Evolutionary conservation across 169 alveolate genomes (phyloP).

Genomic region (Eimeria maxima): DNA sequence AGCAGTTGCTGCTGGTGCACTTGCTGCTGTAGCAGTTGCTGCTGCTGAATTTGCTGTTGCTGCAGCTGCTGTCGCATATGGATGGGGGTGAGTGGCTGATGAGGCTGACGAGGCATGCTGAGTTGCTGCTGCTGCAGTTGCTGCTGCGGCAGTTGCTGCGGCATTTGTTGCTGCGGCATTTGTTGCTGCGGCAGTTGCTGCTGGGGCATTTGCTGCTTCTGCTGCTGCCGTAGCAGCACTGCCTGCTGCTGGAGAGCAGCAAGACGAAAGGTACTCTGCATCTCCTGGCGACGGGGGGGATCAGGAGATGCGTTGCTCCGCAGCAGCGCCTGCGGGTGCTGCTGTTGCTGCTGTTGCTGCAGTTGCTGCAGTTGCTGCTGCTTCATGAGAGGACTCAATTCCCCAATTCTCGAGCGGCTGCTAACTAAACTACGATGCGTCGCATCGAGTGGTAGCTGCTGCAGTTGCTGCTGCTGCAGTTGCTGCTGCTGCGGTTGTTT

Average conservation of each 20-base stretch:
- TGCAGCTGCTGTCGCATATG: neutral
- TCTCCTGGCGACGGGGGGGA: too few relatives aligned
- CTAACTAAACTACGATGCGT: neutral
- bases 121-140: neutral
- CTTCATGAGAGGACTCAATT: neutral
- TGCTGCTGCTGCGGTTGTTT: too few relatives aligned
- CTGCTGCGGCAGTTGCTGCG: neutral
- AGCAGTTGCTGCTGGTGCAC: conserved; percentile 6
- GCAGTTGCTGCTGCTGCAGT: too few relatives aligned
- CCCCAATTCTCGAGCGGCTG: neutral
- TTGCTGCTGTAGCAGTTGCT: neutral
- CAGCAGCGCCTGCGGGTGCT: too few relatives aligned
- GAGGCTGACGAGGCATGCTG: neutral
- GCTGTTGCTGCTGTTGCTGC: neutral
- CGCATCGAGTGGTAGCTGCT: neutral
- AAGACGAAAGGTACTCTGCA: too few relatives aligned
- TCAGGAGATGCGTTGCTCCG: too few relatives aligned
- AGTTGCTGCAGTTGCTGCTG: neutral
- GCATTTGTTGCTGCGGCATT: neutral
- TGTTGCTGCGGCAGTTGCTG: neutral
- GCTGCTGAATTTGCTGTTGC: neutral
- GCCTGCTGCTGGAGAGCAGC: too few relatives aligned
- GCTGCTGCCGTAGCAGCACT: too few relatives aligned
- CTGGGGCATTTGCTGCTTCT: too few relatives aligned
- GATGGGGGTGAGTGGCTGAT: neutral